These are phyloP conservation scores for Syzygium oleosum DNA, from an alignment of 345 rosid species.

Conservation along the genomic window DNA sequence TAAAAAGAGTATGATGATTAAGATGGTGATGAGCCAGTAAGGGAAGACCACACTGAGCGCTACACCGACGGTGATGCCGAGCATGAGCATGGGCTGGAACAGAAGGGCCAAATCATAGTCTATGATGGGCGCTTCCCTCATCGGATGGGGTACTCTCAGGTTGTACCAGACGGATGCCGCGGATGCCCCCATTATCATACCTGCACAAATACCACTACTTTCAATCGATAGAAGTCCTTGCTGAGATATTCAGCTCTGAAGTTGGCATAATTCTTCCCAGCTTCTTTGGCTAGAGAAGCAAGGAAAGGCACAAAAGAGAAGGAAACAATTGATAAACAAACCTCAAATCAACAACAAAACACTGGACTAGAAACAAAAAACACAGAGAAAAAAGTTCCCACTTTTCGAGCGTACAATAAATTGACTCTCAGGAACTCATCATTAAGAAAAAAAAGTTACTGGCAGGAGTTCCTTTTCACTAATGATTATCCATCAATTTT, in stretches of 20 bases:
- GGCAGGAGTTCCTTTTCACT: neutral
- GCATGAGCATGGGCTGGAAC: conserved; percentile 92
- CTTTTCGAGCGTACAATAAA: neutral
- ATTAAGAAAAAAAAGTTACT: neutral
- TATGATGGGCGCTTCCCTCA: conserved; percentile 76
- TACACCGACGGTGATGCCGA: conserved; percentile 90
- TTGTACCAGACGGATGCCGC: conserved; percentile 94
- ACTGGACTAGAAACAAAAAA: neutral
- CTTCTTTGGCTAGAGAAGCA: neutral
- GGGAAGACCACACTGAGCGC: conserved; percentile 89
- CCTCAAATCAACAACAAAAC: neutral
- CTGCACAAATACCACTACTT: conserved; percentile 23
- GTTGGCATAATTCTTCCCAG: neutral
- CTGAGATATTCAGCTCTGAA: neutral
- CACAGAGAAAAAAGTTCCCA: neutral
- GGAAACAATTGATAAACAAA: neutral
- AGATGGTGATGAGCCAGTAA: conserved; percentile 89
- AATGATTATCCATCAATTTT: neutral
- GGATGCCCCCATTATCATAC: conserved; percentile 99
- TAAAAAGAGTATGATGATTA: conserved; percentile 77
- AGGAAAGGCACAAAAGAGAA: neutral
- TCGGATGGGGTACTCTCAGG: conserved; percentile 74
- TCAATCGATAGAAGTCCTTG: neutral
- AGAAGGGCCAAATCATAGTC: conserved; percentile 87
- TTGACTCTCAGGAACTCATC: neutral